Evolutionary conservation across 2,329 filamentous ascomycete genomes (phyloP), one percentile per base, ranked within the genome.

Genomic region (Cladosporium sphaerospermum): DNA sequence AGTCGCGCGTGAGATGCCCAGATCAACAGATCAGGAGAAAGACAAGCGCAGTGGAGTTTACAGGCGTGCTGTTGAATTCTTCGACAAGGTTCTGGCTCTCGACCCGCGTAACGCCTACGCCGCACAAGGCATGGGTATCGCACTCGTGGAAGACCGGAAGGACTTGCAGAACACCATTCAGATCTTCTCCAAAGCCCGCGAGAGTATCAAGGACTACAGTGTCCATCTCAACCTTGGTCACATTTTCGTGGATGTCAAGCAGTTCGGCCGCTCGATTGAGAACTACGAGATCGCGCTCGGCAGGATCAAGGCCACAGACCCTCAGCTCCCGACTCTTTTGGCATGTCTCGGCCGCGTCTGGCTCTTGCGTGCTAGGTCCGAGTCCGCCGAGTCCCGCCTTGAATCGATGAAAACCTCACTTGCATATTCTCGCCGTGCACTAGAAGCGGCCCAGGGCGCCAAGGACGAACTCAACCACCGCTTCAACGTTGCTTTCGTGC

Each of bases 401-500:
- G 67, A 76, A n/a, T 77, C 79, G 10, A 82, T 83, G 73, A 84
- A 83, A 64, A 82, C 77, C 31, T 78, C 82, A 2, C 73, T 88
- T 32, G 81, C 84, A 39, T 83, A 83, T 62, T 80, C 82, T 11
- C 74, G 78, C 55, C 79, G 79, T 80, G 89, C 92, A 23, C 81
- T 95, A 14, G 81, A 83, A 52, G 80, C 87, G 52, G 84, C 88
- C 1, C 48, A 54, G 19, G 52, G 52, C 37, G 88, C 90, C 0
- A 62, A 62, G 19, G 87, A 93, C 4, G 89, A 95, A 63, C 79
- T 91, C 31, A 89, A 96, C 70, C 89, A 93, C 70, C 89, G 93
- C 69, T 99, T 99, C 79, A 99, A 99, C 65, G 88, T 99, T 28
- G 93, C 93, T 0, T 99, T 96, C 66, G 89, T 97, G 28, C 93